Evolutionary conservation across 2,329 filamentous ascomycete genomes (phyloP).

Genomic region (Hyphodiscus sp.): DNA sequence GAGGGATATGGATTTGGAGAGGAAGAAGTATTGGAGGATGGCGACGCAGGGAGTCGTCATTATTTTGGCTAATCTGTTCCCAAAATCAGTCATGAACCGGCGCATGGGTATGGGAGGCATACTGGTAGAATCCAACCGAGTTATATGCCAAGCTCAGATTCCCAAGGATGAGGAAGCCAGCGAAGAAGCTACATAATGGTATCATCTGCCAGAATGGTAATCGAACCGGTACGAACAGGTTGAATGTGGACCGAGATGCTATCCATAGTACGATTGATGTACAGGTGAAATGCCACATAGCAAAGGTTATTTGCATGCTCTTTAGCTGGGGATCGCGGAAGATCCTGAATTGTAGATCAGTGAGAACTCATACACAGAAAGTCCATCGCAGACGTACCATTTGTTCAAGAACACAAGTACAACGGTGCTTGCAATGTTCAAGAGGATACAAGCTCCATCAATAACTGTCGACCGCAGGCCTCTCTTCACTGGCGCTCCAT

Average conservation of each 20-base stretch:
- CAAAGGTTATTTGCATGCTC: slow-evolving; percentile 39
- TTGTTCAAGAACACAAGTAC: slow-evolving; percentile 40
- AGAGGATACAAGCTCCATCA: slow-evolving; percentile 31
- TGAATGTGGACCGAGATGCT: slow-evolving; percentile 35
- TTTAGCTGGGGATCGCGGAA: slow-evolving; percentile 38
- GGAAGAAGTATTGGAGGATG: slow-evolving; percentile 37
- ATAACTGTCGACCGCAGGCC: slow-evolving; percentile 13
- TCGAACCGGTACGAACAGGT: slow-evolving; percentile 38
- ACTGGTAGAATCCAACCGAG: slow-evolving; percentile 41
- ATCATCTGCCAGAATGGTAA: slow-evolving; percentile 38
- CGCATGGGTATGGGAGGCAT: background rate
- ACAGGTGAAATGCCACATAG: slow-evolving; percentile 41
- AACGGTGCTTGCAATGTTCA: slow-evolving; percentile 38
- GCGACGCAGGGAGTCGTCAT: slow-evolving; percentile 42
- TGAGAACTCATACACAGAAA: background rate
- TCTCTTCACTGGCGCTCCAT: slow-evolving; percentile 4
- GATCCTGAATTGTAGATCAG: slow-evolving; percentile 28
- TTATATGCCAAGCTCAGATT: slow-evolving; percentile 41
- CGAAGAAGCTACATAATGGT: slow-evolving; percentile 40
- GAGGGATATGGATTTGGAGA: slow-evolving; percentile 35
- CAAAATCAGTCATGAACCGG: too few species aligned
- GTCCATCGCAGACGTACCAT: slow-evolving; percentile 27
- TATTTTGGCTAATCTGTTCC: slow-evolving; percentile 36
- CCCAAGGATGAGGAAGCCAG: slow-evolving; percentile 39
- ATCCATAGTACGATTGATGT: slow-evolving; percentile 38